Percentiles rank a stretch among this genome's conserved stretches.
Conservation (phyloP, 2,329 filamentous ascomycete genomes). For the Stagonosporopsis vannaccii region DNA sequence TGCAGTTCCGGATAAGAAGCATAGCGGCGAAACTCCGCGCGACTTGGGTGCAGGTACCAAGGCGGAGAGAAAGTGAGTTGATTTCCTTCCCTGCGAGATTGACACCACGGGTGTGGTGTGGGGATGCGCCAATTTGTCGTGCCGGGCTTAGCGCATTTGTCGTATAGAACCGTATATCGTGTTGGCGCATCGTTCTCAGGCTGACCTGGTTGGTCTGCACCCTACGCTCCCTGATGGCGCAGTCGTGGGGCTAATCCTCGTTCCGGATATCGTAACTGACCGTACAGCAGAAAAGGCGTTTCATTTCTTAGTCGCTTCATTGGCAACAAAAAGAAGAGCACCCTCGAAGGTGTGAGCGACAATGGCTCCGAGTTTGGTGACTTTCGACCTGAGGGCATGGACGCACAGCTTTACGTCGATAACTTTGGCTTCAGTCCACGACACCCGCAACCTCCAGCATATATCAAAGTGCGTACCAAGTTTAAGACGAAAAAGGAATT, state of each 20-base stretch:
- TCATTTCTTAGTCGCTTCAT: constrained; percentile 92
- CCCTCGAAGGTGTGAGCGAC: constrained; percentile 58
- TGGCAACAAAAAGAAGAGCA: constrained; percentile 75
- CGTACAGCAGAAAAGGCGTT: constrained; percentile 72
- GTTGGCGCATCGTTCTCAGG: constrained; percentile 6
- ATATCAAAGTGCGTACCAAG: constrained; percentile 83
- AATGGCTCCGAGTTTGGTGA: constrained; percentile 75
- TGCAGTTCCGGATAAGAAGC: constrained; percentile 53
- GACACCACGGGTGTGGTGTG: neutral
- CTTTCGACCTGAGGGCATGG: constrained; percentile 76
- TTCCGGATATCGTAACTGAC: constrained; percentile 19
- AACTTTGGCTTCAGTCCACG: constrained; percentile 80
- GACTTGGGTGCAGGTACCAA: constrained; percentile 32
- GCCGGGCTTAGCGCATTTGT: constrained; percentile 3
- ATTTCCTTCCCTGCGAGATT: neutral
- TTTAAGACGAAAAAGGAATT: constrained; percentile 85
- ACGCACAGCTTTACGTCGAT: constrained; percentile 81
- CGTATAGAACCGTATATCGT: constrained; percentile 20
- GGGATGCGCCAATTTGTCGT: neutral
- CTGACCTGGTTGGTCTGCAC: constrained; percentile 1
- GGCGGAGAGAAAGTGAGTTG: constrained; percentile 49
- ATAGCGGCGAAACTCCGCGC: constrained; percentile 33
- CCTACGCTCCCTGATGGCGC: neutral
- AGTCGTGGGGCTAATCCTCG: neutral
- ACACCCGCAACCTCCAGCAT: constrained; percentile 87